Conservation (phyloP, 352 stramenopile species). For the Phytophthora boehmeriae region DNA sequence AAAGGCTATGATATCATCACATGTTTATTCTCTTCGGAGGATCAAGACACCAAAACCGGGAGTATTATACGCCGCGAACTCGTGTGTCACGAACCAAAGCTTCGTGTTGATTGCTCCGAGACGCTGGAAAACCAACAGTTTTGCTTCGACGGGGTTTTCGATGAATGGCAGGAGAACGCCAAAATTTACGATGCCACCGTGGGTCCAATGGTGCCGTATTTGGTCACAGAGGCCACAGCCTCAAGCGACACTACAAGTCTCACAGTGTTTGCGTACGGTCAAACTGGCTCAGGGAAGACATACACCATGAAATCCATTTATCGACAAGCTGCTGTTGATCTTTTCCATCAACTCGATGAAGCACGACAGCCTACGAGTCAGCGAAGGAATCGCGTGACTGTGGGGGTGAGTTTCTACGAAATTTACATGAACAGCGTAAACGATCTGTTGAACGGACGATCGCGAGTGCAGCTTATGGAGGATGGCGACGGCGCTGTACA, state of each 20-base stretch:
- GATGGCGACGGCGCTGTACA: conserved; percentile 93
- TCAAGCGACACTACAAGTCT: conserved; percentile 45
- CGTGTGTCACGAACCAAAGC: conserved; percentile 75
- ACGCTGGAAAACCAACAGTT: conserved; percentile 76
- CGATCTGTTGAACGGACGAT: conserved; percentile 92
- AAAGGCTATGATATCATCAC: conserved; percentile 76
- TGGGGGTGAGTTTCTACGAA: conserved; percentile 95
- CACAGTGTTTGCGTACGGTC: conserved; percentile 98
- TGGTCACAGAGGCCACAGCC: conserved; percentile 27
- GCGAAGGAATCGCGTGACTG: conserved; percentile 44
- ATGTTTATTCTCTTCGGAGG: conserved; percentile 38
- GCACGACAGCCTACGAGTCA: conserved; percentile 14
- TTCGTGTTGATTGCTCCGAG: conserved; percentile 74
- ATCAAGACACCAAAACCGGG: conserved; percentile 1
- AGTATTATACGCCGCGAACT: conserved; percentile 44
- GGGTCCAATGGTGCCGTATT: conserved; percentile 58
- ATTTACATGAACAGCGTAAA: conserved; percentile 97
- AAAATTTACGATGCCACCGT: conserved; percentile 89
- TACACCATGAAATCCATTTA: conserved; percentile 93
- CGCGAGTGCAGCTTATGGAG: conserved; percentile 92
- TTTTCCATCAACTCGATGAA: conserved; percentile 56
- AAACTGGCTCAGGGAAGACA: conserved; percentile 94
- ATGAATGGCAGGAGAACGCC: conserved; percentile 90
- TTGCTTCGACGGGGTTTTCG: conserved; percentile 89
- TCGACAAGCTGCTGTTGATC: conserved; percentile 56